Evolutionary conservation across 2,329 filamentous ascomycete genomes (phyloP), one percentile per base, ranked within the genome.

Genomic region (Neopestalotiopsis clavispora): DNA sequence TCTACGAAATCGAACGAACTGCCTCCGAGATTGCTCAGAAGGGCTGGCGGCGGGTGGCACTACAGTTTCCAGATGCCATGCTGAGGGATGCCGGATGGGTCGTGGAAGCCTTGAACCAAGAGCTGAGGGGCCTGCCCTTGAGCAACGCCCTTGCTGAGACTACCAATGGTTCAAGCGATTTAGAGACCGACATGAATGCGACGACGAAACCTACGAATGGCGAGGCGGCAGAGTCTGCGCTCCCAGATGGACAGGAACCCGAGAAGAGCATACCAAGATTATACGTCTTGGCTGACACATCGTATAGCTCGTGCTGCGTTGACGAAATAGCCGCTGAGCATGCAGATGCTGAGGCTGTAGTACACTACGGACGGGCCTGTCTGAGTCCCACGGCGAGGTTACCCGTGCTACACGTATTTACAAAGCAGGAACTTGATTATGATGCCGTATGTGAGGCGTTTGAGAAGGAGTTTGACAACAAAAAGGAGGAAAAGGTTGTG

Each of bases 21-120:
- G 87, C 94, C 63, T 80, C 83, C 45, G 93, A 97, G 79, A 92
- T 99, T 61, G 84, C 85, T n/a, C 80, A 85, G 4, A 92, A 90
- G 58, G 86, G 86, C 78, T 97, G 94, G 88, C 87, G 83, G 71
- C 88, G 92, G 65, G 88, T 99, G 40, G 96, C 94, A 1, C 83
- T 99, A n/a, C 96, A 99, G 78, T 98, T 99, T 74, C 95, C 96
- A 0, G 96, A 99, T 81, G 87, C 91, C 34, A 97, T 98, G 94
- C 87, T 99, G 0, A 85, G 89, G 0, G 94, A 99, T 84, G 94
- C 93, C 9, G 92, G 94, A 4, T 87, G 92, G 68, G 93, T 98
- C 0, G 94, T 92, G 68, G 89, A 91, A 67, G 83, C 89, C 0
- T 80, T 97, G 71, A 72, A 71, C 14, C 66, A 69, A 10, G 81